These are phyloP conservation scores for Dothidotthia symphoricarpi DNA, from an alignment of 2,329 filamentous ascomycete genomes.

Conservation along the genomic window DNA sequence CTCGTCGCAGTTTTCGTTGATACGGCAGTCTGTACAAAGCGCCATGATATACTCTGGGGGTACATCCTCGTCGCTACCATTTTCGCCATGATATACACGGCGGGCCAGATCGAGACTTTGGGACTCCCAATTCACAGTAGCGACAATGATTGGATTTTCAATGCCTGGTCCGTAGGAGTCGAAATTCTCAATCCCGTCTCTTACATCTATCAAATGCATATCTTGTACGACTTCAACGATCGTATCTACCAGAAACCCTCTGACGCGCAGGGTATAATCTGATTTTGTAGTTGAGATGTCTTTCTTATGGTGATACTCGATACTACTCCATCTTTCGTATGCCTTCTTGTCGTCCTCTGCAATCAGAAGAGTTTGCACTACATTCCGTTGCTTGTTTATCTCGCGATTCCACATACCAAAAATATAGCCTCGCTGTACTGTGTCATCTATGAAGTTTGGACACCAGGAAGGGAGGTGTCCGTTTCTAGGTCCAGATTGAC, in stretches of 20 bases:
- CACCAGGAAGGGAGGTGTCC: constrained; percentile 5
- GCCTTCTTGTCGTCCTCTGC: too few species aligned
- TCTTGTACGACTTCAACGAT: constrained; percentile 1
- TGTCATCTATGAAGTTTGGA: neutral
- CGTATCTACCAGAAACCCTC: constrained; percentile 2
- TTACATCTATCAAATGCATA: neutral
- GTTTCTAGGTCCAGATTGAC: neutral
- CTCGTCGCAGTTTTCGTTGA: neutral
- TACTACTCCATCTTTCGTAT: neutral
- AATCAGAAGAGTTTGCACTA: too few species aligned
- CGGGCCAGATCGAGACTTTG: neutral
- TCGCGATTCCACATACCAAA: too few species aligned
- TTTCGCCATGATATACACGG: neutral
- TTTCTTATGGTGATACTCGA: neutral
- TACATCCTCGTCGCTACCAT: neutral
- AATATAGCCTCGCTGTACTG: too few species aligned
- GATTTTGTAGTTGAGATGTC: neutral
- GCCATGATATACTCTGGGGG: constrained; percentile 2
- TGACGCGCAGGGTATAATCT: neutral
- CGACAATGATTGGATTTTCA: neutral
- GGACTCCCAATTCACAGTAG: neutral
- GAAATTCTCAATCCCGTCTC: neutral
- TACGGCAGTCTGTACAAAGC: neutral
- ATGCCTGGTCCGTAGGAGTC: neutral
- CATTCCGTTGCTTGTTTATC: too few species aligned